A percentile compares a stretch with the other conserved stretches of the same genome.
phyloP scores from a whole-genome alignment of 1,284 basidiomycete genomes.

The Puccinia polysora region DNA sequence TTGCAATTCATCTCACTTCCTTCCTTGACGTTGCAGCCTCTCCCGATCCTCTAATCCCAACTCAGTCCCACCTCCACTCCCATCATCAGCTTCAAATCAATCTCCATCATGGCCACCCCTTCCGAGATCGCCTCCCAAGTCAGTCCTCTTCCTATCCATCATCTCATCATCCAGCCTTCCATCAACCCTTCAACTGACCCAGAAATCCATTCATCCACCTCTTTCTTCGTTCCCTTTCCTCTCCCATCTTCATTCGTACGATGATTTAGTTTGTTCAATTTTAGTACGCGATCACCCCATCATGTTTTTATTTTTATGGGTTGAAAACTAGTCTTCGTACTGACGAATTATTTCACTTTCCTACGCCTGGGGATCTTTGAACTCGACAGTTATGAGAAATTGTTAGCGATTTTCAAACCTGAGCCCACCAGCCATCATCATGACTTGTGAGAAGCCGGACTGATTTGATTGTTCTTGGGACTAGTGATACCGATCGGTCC shows the following conservation, averaged over 20 bases:
- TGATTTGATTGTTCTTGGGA: background rate
- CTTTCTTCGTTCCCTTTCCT: background rate
- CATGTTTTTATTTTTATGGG: background rate
- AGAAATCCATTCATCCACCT: no score
- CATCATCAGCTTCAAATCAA: background rate
- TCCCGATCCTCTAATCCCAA: no score
- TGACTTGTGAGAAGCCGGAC: background rate
- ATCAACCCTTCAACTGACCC: background rate
- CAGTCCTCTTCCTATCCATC: background rate
- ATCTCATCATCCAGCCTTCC: background rate
- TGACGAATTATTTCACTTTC: background rate
- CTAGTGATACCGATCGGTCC: conserved; percentile 51
- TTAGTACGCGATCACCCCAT: conserved; percentile 9
- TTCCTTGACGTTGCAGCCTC: no score
- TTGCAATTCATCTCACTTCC: no score
- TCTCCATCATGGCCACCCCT: conserved; percentile 23
- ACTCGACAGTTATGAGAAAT: conserved; percentile 25
- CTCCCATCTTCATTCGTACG: background rate
- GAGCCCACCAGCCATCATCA: background rate
- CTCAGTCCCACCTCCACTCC: background rate
- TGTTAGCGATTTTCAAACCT: conserved; percentile 11
- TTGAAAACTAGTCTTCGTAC: no score
- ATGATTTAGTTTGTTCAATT: conserved; percentile 30
- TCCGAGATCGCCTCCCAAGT: conserved; percentile 36
- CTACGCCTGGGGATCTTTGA: background rate